A percentile compares a stretch with the other conserved stretches of the same genome.
Conservation (phyloP, 2,329 filamentous ascomycete genomes). For the Macrophomina phaseolina region DNA sequence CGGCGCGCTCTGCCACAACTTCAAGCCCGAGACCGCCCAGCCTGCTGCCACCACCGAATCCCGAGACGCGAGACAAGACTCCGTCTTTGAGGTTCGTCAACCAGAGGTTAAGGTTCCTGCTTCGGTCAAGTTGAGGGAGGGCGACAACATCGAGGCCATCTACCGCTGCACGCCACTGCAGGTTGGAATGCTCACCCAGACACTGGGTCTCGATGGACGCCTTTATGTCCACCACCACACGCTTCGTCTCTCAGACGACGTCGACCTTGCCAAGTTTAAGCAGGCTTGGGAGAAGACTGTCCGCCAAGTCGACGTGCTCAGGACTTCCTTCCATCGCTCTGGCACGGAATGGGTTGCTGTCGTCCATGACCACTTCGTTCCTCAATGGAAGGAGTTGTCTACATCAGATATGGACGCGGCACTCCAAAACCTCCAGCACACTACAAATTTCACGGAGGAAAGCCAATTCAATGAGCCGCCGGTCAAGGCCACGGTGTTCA, state of each 20-base stretch:
- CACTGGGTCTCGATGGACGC: slow-evolving; percentile 75
- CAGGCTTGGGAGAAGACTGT: slow-evolving; percentile 45
- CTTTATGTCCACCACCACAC: slow-evolving; percentile 49
- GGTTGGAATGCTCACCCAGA: slow-evolving; percentile 61
- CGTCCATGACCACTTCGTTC: slow-evolving; percentile 55
- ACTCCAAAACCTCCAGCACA: slow-evolving; percentile 63
- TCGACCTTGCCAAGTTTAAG: slow-evolving; percentile 42
- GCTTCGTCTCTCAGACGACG: slow-evolving; percentile 37
- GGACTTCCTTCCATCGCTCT: slow-evolving; percentile 57
- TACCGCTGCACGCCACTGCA: slow-evolving; percentile 52
- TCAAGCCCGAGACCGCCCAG: slow-evolving; percentile 9
- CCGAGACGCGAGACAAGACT: slow-evolving; percentile 5
- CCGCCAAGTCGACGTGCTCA: slow-evolving; percentile 42
- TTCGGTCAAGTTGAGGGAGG: slow-evolving; percentile 27
- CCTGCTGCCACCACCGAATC: not conserved
- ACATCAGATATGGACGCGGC: slow-evolving; percentile 44
- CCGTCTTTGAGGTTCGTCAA: slow-evolving; percentile 8
- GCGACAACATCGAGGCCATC: slow-evolving; percentile 43
- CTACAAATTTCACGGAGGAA: slow-evolving; percentile 44
- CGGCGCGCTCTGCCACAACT: slow-evolving; percentile 30
- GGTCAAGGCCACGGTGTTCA: slow-evolving; percentile 23
- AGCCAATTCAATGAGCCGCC: slow-evolving; percentile 36
- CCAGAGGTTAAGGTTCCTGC: slow-evolving; percentile 10
- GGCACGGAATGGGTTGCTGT: slow-evolving; percentile 40
- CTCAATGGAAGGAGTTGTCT: slow-evolving; percentile 47